These are phyloP conservation scores for Stylonectria norvegica DNA, from an alignment of 2,329 filamentous ascomycete species.

Conservation along the genomic window DNA sequence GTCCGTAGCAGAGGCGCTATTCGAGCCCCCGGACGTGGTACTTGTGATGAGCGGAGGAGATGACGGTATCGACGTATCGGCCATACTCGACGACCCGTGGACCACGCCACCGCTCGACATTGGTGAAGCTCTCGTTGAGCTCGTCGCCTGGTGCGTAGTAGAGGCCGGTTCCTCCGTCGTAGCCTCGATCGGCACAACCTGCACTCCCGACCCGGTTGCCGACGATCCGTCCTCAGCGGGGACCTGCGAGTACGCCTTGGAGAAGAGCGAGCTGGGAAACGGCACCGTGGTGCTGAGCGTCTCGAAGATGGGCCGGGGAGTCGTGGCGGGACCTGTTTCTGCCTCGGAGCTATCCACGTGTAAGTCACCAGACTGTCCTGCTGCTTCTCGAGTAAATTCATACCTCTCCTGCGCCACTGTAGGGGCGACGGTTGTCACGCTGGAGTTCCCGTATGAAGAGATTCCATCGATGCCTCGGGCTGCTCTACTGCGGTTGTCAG, in stretches of 20 bases:
- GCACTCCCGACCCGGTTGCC: conserved; percentile 9
- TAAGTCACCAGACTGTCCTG: not conserved
- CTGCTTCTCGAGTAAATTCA: not conserved
- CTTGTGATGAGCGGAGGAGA: too few species aligned
- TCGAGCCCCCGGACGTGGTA: too few species aligned
- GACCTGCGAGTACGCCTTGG: conserved; percentile 13
- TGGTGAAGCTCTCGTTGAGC: too few species aligned
- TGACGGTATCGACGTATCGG: too few species aligned
- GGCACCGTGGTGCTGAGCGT: conserved; percentile 20
- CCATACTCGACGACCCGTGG: too few species aligned
- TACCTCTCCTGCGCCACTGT: conserved; percentile 20
- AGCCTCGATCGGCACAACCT: conserved; percentile 21
- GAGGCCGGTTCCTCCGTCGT: too few species aligned
- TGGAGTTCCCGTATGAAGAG: conserved; percentile 13
- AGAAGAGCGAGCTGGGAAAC: conserved; percentile 15
- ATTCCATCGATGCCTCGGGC: conserved; percentile 18
- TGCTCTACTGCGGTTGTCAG: conserved; percentile 16
- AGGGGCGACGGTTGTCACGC: conserved; percentile 11
- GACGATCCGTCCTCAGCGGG: conserved; percentile 5
- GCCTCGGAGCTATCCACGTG: conserved; percentile 14
- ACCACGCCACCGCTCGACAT: too few species aligned
- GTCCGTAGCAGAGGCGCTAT: too few species aligned
- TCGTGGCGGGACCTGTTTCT: conserved; percentile 13
- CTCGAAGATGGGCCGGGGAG: conserved; percentile 24
- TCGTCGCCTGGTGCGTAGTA: too few species aligned